Percentiles rank a stretch among this genome's conserved stretches.
Conservation (phyloP, 495 filamentous ascomycete species). For the Aspergillus incahuasiensis region DNA sequence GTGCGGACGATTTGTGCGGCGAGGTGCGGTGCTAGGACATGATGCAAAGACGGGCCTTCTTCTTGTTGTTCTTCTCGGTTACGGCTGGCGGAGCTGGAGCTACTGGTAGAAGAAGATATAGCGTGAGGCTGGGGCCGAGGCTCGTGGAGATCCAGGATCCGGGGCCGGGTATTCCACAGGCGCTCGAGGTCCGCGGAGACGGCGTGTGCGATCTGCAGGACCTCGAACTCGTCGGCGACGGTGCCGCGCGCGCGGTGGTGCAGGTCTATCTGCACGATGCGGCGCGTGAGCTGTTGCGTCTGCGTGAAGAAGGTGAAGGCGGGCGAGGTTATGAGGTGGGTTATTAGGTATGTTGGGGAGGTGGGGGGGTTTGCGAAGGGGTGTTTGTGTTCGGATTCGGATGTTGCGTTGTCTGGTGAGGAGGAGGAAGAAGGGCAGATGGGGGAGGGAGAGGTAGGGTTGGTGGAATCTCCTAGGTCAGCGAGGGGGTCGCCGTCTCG, state of each 20-base stretch:
- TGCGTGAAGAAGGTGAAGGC: conserved; percentile 34
- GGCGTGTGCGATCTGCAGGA: conserved; percentile 39
- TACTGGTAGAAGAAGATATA: too few relatives aligned
- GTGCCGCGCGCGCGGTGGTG: conserved; percentile 41
- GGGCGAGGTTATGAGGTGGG: conserved; percentile 31
- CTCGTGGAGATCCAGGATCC: conserved; percentile 33
- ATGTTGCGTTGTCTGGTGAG: not conserved
- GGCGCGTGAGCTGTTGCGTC: conserved; percentile 35
- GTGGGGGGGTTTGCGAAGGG: conserved; percentile 14
- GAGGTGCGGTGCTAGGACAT: conserved; percentile 23
- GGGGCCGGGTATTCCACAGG: conserved; percentile 33
- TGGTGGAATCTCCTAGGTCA: conserved; percentile 27
- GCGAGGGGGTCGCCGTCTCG: conserved; percentile 36
- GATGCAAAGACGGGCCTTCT: conserved; percentile 14
- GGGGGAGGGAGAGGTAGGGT: too few relatives aligned
- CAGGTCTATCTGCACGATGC: conserved; percentile 36
- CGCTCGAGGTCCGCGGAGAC: conserved; percentile 37
- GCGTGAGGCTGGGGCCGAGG: too few relatives aligned
- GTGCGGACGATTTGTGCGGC: conserved; percentile 30
- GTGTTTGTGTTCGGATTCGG: conserved; percentile 16
- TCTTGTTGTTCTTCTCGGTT: not conserved
- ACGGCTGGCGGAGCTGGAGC: too few relatives aligned
- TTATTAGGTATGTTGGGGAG: conserved; percentile 31
- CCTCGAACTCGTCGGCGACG: conserved; percentile 39
- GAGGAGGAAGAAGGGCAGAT: not conserved